These are phyloP conservation scores for Dendrobium nobile DNA, from an alignment of 106 monocot genomes.

Conservation along the genomic window DNA sequence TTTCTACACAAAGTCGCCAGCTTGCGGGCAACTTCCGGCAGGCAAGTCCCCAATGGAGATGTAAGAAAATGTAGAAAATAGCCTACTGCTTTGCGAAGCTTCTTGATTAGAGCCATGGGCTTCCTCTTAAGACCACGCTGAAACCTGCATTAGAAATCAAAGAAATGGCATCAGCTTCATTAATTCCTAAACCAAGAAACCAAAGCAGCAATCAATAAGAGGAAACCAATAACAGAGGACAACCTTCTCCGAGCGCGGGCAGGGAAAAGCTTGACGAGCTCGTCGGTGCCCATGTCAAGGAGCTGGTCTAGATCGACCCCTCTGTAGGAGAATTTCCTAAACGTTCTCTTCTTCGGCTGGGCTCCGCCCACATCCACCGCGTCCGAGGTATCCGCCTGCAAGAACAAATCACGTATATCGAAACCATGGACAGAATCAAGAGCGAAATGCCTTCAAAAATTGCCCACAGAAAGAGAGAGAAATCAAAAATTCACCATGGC, in stretches of 20 bases:
- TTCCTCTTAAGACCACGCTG: slow-evolving; percentile 77
- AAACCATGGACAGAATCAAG: not conserved
- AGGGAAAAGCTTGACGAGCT: slow-evolving; percentile 52
- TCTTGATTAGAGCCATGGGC: slow-evolving; percentile 92
- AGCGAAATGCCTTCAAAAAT: not conserved
- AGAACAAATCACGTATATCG: not conserved
- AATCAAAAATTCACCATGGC: not conserved
- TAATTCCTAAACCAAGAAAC: not conserved
- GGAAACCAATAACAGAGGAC: not conserved
- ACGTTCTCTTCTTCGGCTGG: slow-evolving; percentile 34
- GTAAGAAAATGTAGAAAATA: not conserved
- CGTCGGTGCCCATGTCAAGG: slow-evolving; percentile 55
- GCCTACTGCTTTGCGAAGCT: slow-evolving; percentile 79
- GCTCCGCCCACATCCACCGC: slow-evolving; percentile 13
- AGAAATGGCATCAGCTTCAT: not conserved
- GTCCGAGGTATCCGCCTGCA: slow-evolving; percentile 23
- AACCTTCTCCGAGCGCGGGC: slow-evolving; percentile 56
- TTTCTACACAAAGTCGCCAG: no score
- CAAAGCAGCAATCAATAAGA: not conserved
- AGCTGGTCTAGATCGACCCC: slow-evolving; percentile 46
- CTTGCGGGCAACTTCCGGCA: no score
- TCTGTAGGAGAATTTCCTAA: slow-evolving; percentile 46
- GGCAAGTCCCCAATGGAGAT: no score
- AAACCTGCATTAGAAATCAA: slow-evolving; percentile 22
- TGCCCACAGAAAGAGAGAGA: not conserved